phyloP scores from a whole-genome alignment of 768 basidiomycete genomes.

The Rhodotorula paludigena region DNA sequence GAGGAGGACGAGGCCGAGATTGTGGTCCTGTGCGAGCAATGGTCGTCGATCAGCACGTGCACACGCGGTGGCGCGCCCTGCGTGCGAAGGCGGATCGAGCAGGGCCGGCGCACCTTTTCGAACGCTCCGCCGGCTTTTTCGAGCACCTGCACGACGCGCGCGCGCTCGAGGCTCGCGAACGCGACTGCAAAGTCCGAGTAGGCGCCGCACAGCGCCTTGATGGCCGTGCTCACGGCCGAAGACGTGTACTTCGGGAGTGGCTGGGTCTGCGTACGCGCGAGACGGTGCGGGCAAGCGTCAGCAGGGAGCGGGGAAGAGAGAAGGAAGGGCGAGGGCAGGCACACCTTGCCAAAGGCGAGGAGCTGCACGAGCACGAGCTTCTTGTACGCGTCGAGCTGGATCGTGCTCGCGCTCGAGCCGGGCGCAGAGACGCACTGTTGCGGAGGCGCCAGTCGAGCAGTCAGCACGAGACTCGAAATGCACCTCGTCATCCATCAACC shows the following conservation, averaged over 20 bases:
- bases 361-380: slow-evolving; percentile 74
- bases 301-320: too few relatives aligned
- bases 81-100: neutral
- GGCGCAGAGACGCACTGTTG: slow-evolving; percentile 52
- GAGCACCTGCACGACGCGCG: slow-evolving; percentile 51
- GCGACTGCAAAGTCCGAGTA: slow-evolving; percentile 62
- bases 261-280: slow-evolving; percentile 15
- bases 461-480: neutral
- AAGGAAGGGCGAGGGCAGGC: slow-evolving; percentile 5
- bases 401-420: slow-evolving; percentile 54
- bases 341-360: slow-evolving; percentile 68
- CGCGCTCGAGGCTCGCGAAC: slow-evolving; percentile 51
- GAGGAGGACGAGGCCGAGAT: slow-evolving; percentile 63
- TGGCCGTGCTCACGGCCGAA: slow-evolving; percentile 55
- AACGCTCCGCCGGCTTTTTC: slow-evolving; percentile 60
- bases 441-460: neutral
- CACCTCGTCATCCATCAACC: neutral
- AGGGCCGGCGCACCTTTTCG: slow-evolving; percentile 51
- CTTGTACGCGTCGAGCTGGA: slow-evolving; percentile 83
- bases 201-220: slow-evolving; percentile 57
- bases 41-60: neutral
- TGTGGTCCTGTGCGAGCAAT: slow-evolving; percentile 57
- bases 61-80: neutral
- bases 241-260: slow-evolving; percentile 72
- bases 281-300: neutral